Percentiles rank a stretch among this genome's conserved stretches.
Conservation (phyloP, 1,139 yeast genomes). For the Casaregolazyma lundiana region DNA sequence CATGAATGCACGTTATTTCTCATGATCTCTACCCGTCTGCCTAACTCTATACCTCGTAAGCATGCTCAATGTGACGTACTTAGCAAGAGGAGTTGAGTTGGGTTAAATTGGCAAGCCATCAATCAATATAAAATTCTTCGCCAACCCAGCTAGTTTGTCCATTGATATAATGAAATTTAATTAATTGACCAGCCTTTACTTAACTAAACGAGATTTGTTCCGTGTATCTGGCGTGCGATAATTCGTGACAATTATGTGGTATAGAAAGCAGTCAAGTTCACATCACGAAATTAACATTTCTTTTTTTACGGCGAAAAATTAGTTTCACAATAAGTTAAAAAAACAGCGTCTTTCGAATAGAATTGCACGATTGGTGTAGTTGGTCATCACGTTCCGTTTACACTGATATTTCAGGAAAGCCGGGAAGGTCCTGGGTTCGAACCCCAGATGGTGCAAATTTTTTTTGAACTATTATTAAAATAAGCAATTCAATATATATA, state of each 20-base stretch:
- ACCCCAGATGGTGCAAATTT: slow-evolving; percentile 13
- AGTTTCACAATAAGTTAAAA: not conserved
- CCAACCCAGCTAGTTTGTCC: too few relatives aligned
- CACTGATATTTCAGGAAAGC: slow-evolving; percentile 2
- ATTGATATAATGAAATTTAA: not conserved
- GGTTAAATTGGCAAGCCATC: too few relatives aligned
- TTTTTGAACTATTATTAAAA: slow-evolving; percentile 1
- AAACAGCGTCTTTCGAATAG: too few relatives aligned
- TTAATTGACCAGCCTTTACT: not conserved
- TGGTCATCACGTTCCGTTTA: slow-evolving; percentile 14
- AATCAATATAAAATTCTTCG: too few relatives aligned
- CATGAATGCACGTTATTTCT: too few relatives aligned
- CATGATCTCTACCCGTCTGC: too few relatives aligned
- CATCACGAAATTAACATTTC: too few relatives aligned
- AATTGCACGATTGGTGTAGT: slow-evolving; percentile 13
- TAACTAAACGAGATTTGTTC: not conserved
- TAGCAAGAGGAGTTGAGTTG: too few relatives aligned
- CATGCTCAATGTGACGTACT: too few relatives aligned
- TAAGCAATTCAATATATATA: not conserved
- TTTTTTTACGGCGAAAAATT: too few relatives aligned
- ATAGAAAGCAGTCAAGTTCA: too few relatives aligned
- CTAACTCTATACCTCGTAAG: too few relatives aligned
- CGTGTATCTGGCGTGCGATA: not conserved
- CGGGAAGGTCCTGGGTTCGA: slow-evolving; percentile 15
- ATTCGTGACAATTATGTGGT: not conserved